Base-by-base conservation (phyloP, 306 rosid genomes). In the Corylus americana region DNA sequence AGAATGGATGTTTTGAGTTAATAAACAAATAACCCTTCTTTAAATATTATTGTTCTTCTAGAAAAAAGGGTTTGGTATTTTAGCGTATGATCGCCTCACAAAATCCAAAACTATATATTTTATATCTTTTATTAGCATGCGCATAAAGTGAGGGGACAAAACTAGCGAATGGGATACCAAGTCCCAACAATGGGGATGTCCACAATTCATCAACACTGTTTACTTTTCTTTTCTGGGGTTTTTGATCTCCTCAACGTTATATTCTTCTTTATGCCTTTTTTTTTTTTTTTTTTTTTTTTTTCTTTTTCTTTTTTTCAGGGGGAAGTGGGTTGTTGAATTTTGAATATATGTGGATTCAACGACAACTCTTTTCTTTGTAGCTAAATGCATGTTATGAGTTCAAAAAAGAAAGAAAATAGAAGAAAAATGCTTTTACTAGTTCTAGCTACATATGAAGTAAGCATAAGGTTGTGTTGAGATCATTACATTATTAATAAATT, bases 131-230 rank as follows among this genome's bases (percentile, higher is more conserved):
- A 69, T 71, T 88, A 72, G 94, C 94, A 90, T 71, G 94, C 94
- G 86, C 82, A 85, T 89, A 92, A 89, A 92, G 93, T 72, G 78
- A 85, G 83, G 87, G 87, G 81, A 89, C 87, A 54, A 76, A 86
- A 75, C 47, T 57, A 78, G 80, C 77, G 61, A 67, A 80, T 49
- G 62, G 51, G 70, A 68, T 70, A 70, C 82, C 49, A 70, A 35
- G 31, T 75, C 49, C 59, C 55, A 73, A 58, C 69, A 51, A 49
- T 37, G 81, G 55, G 78, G 57, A 66, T 17, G 49, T 80, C 22
- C 20, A 12, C 45, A 50, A 49, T 42, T 81, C 39, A 31, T 62
- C 55, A 13, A 27, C 76, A 5, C 39, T 37, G 58, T 35, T 31
- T 37, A 4, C 25, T 9, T 42, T 10, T 64, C 1, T 22, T 11